Percentiles rank a stretch among this genome's conserved stretches.
Evolutionary conservation across 1,139 yeast species (phyloP).

Genomic region (Pichia terricola): DNA sequence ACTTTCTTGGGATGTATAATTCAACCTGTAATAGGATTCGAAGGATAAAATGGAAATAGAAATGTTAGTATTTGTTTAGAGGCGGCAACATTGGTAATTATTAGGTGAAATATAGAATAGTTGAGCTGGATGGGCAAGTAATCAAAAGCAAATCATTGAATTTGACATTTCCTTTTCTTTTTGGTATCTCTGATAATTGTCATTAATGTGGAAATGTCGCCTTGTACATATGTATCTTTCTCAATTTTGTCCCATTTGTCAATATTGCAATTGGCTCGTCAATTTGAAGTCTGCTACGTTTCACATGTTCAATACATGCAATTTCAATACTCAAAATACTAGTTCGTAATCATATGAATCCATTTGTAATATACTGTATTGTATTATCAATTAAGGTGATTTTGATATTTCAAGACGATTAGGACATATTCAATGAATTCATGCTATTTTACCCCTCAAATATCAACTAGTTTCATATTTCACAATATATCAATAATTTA

Average conservation of each 20-base stretch:
- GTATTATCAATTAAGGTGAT: too few relatives aligned
- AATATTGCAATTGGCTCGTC: too few relatives aligned
- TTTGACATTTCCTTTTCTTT: neutral
- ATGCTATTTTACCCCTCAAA: neutral
- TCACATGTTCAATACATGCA: too few relatives aligned
- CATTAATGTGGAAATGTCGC: too few relatives aligned
- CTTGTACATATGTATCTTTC: too few relatives aligned
- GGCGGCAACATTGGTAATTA: neutral
- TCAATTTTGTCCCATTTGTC: too few relatives aligned
- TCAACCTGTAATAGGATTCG: conserved; percentile 58
- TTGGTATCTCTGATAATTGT: neutral
- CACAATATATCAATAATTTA: conserved; percentile 17
- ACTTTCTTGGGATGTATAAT: conserved; percentile 99
- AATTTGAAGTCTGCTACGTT: too few relatives aligned
- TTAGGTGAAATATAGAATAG: neutral
- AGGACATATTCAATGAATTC: too few relatives aligned
- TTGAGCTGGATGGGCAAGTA: neutral
- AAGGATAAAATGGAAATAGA: neutral
- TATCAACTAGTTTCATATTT: neutral
- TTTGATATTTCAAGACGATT: too few relatives aligned
- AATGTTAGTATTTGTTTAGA: conserved; percentile 8
- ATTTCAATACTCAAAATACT: neutral
- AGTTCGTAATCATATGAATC: neutral
- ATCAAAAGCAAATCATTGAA: neutral
- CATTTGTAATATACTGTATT: neutral